A percentile compares a stretch with the other conserved stretches of the same genome.
phyloP scores from a whole-genome alignment of 2,329 filamentous ascomycete species.

The Arthroderma uncinatum region DNA sequence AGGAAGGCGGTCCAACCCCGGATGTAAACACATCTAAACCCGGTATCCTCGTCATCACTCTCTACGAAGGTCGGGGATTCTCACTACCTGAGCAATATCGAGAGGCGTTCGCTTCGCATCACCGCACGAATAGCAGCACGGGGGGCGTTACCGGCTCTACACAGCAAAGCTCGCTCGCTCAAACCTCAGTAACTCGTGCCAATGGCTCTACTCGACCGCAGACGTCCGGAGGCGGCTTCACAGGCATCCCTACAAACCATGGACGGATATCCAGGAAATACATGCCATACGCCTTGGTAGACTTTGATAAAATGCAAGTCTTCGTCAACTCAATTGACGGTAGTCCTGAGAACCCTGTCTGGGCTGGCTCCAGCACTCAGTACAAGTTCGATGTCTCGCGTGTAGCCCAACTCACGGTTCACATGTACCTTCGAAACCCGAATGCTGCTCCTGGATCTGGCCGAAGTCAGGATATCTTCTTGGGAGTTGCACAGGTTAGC shows the following conservation, averaged over 20 bases:
- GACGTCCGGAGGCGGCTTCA: background rate
- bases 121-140: background rate
- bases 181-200: background rate
- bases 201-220: background rate
- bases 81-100: background rate
- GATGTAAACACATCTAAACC: background rate
- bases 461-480: slow-evolving; percentile 89
- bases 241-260: slow-evolving; percentile 63
- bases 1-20: background rate
- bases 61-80: background rate
- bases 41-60: background rate
- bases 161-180: background rate
- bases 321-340: slow-evolving; percentile 97
- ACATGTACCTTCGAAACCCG: slow-evolving; percentile 90
- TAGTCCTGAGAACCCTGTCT: slow-evolving; percentile 84
- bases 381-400: slow-evolving; percentile 99
- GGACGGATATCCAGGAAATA: slow-evolving; percentile 95
- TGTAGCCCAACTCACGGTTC: slow-evolving; percentile 79
- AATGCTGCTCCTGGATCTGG: slow-evolving; percentile 72
- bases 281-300: slow-evolving; percentile 87
- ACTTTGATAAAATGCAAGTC: slow-evolving; percentile 98
- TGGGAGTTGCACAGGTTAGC: slow-evolving; percentile 78
- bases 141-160: background rate
- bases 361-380: slow-evolving; percentile 95
- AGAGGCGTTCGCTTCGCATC: background rate